Evolutionary conservation across 176 grass and related monocot genomes (phyloP), one percentile per base, ranked within the genome.

Genomic region (Melocanna baccifera): DNA sequence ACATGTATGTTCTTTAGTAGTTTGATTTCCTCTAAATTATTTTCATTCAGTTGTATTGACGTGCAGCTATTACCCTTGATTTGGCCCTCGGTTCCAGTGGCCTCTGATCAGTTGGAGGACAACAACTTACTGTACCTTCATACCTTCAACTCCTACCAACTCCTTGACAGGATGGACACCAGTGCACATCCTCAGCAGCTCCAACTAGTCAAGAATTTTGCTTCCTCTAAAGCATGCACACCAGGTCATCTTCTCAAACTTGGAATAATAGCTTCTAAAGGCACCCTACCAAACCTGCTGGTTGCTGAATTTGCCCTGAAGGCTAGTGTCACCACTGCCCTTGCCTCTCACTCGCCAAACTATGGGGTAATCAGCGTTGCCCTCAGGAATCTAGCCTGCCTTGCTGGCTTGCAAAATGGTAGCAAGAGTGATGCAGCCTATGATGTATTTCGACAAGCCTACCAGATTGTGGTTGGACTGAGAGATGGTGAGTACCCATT

Each of bases 391-490:
- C 86, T 98, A 67, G 87, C 57, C 74, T 87, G 89, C 70, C 88
- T 94, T 85, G 59, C 93, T 83, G 84, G 82, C 16, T 81, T 81
- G 42, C 87, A 84, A 65, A 84, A 79, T 84, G 83, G 86, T 84
- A 78, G 84, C 62, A 89, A 63, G 29, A 83, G 90, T 84, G 91
- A 98, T 73, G 68, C 81, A 67, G 70, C 86, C 75, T 98, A 94
- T 75, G 93, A 87, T 25, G 68, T 89, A 68, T 98, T 90, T 79
- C 87, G 66, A 87, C 87, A 94, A 87, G 96, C 96, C 41, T 94
- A 94, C 74, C 87, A 89, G 85, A 98, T 98, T 75, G 46, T 98
- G 53, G 80, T 98, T 74, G 96, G 96, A 74, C 90, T 98, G 75
- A 87, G 84, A 81, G 83, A 82, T 47, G 89, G 89, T 39, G 96